Base-by-base conservation (phyloP, 2,329 filamentous ascomycete genomes). In the Xylariomycetidae sp. region DNA sequence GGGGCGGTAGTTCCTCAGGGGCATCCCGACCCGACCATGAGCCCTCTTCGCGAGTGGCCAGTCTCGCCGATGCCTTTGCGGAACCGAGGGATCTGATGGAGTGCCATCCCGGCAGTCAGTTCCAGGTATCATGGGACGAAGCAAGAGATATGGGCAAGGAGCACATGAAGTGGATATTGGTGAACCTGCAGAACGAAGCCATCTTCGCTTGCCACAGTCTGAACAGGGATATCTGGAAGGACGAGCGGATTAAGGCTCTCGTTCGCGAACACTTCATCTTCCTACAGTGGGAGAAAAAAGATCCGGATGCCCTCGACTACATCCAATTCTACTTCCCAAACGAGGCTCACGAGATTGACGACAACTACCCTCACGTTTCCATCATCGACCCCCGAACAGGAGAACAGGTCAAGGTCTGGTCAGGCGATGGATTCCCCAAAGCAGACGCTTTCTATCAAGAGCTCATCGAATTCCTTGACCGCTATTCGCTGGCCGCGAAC, bases 351-450 rank as follows among this genome's bases (percentile, higher is more conserved):
- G 87, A 94, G 50, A 83, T 83, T 52, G 74, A 79, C n/a, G 84
- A 90, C 52, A 88, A 89, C 48, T 98, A 93, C 56, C 92, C 92
- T 5, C 89, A 98, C 56, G 92, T 96, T 37, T 87, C 88, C 27
- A 95, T 98, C 42, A 79, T 98, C 41, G 92, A 98, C 50, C 92
- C 92, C 2, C 76, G 92, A 39, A 98, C 92, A 1, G 92, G 92
- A 40, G 92, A 98, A 62, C 88, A 95, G 59, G 85, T 98, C 57
- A 98, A 98, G 65, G 76, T 89, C 2, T 96, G 92, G 90, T 88
- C 85, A 10, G 89, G 90, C 2, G 72, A 76, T 7, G 86, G 89
- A 2, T 85, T 89, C 34, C 81, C 89, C 1, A 74, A 72, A 24
- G 65, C 87, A 1, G 58, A 73, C 8, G 89, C 95, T 10, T 96